Percentiles rank a stretch among this genome's conserved stretches.
Evolutionary conservation across 2,329 filamentous ascomycete genomes (phyloP).

Genomic region (Truncatella angustata): DNA sequence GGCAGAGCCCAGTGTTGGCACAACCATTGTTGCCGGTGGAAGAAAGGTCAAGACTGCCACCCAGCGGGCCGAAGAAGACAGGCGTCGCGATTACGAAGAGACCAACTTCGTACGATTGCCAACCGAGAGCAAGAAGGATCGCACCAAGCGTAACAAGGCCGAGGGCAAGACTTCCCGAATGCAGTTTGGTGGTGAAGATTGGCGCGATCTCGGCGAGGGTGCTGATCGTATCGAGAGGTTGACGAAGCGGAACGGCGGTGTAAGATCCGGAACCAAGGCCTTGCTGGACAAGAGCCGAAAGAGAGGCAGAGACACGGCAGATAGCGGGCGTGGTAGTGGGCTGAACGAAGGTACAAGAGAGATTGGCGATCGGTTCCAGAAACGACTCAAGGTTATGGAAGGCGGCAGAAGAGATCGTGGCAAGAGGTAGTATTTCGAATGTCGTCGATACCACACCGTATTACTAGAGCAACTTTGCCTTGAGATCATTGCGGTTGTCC

Average conservation of each 20-base stretch:
- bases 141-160: constrained; percentile 59
- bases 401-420: constrained; percentile 37
- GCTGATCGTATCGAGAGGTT: constrained; percentile 82
- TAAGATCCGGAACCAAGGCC: constrained; percentile 54
- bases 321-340: constrained; percentile 67
- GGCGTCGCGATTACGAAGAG: constrained; percentile 86
- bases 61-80: constrained; percentile 74
- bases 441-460: too few relatives aligned
- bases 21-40: constrained; percentile 78
- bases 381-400: constrained; percentile 58
- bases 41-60: constrained; percentile 74
- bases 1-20: constrained; percentile 87
- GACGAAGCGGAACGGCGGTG: constrained; percentile 66
- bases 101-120: constrained; percentile 86
- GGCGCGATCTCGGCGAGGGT: constrained; percentile 80
- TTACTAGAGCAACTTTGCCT: too few relatives aligned
- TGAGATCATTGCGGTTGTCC: too few relatives aligned
- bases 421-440: constrained; percentile 23
- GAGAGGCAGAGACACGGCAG: constrained; percentile 64
- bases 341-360: constrained; percentile 41
- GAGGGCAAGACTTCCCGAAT: constrained; percentile 54
- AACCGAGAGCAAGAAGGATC: constrained; percentile 83
- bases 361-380: constrained; percentile 74
- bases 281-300: constrained; percentile 85
- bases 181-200: constrained; percentile 87